Evolutionary conservation across 768 basidiomycete genomes (phyloP), one percentile per base, ranked within the genome.

Genomic region (Tylopilus balloui): DNA sequence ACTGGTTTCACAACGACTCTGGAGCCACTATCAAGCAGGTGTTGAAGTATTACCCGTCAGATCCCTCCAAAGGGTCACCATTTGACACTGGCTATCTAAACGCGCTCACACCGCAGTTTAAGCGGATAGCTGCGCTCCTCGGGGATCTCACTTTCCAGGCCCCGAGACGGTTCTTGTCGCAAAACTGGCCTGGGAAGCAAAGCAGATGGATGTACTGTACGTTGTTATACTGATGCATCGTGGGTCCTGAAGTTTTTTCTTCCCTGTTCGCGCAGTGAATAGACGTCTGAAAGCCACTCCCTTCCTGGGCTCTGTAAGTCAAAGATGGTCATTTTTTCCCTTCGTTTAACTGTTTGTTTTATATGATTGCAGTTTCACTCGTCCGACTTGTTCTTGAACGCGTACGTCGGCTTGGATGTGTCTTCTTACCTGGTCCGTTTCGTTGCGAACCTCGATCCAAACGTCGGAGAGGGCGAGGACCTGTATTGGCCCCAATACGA

Each of bases 121-220:
- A 81, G 56, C 69, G 78, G 3, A 50, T 79, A 10, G 71, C 79
- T 4, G 71, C 79, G 0, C 64, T 19, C 52, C 67, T 70, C 39
- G 79, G 79, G 0, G 80, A 82, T 50, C 62, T 65, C 28, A 67
- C 73, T 3, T 78, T 82, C 64, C 73, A 80, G 49, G 76, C 67
- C 1, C 73, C 78, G 35, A 63, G 78, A 13, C 57, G 78, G 3
- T 73, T 74, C 60, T 68, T 81, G 52, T 52, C 80, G 24, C 57
- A 74, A 27, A 46, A 67, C 19, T 56, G 61, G 6, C 66, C 73
- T 0, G 67, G 61, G 1, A 71, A 66, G 37, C 72, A 72, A 54
- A 66, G 68, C 4, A 69, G 68, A 2, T 79, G 76, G 75, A 58
- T 47, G 1, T 61, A 48, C 14, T 4, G 59, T 58, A 42, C 3